Base-by-base conservation (phyloP, 768 basidiomycete genomes). In the Mycena latifolia region DNA sequence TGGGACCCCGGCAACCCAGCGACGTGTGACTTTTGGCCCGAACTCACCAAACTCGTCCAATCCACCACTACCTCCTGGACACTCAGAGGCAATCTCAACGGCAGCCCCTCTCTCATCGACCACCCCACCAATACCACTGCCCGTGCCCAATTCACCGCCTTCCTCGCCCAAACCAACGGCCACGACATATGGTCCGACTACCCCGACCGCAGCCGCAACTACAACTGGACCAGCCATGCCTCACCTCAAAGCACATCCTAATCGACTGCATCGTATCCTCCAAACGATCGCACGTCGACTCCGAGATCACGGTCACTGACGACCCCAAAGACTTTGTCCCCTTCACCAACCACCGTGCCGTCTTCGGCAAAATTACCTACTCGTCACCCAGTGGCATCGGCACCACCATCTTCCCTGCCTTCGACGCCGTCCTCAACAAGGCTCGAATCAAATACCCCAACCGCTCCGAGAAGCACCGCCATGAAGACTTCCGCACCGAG, bases 1-100 rank as follows among this genome's bases (percentile, higher is more conserved):
- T 77, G 73, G 33, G 74, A 77, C 43, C 76, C 75, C 11, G 73
- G 74, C 12, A 41, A 17, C 0, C 53, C 64, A 68, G 25, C 75
- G 67, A 43, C 69, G 60, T 2, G 69, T 66, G 0, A 5, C 66
- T 28, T 70, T 63, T 15, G 61, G 61, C 24, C 43, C 0, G 53
- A 6, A 31, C 10, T 55, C 31, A n/a, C 65, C 55, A 57, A n/a
- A 5, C 24, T 74, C 14, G 53, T 55, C 24, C 22, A 27, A 2
- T 12, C 1, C 7, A 62, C 61, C 17, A 18, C n/a, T 0, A 27
- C 53, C 0, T 62, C 61, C 0, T 62, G 61, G 61, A 31, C 71
- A 0, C 20, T 68, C 8, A 52, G 58, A 9, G 61, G 73, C 8
- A 67, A 74, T 35, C 63, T 71, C 28, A 72, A 74, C 50, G 47